These are phyloP conservation scores for Stachybotrys chlorohalonatus DNA, from an alignment of 2,329 filamentous ascomycete genomes.

Conservation along the genomic window DNA sequence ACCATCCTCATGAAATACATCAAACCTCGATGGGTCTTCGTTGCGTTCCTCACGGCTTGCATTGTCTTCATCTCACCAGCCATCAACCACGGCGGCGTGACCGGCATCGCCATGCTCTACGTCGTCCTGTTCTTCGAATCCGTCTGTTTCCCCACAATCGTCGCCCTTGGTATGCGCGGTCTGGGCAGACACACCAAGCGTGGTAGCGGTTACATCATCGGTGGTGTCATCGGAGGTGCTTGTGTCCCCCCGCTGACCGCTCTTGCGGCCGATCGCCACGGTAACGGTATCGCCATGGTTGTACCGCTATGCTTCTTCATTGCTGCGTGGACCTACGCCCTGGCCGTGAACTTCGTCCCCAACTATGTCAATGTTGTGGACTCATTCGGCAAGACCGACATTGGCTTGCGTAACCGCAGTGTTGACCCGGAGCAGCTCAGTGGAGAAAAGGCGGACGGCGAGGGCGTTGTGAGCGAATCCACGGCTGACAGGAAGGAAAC, in stretches of 20 bases:
- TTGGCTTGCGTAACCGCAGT: slow-evolving; percentile 25
- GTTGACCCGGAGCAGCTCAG: slow-evolving; percentile 18
- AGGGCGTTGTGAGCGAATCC: not conserved
- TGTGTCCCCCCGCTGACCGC: slow-evolving; percentile 65
- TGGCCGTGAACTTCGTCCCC: slow-evolving; percentile 58
- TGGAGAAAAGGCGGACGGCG: slow-evolving; percentile 1
- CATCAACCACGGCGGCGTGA: slow-evolving; percentile 35
- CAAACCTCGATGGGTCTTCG: slow-evolving; percentile 58
- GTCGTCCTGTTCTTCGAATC: slow-evolving; percentile 70
- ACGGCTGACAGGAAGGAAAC: not conserved
- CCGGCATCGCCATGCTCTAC: slow-evolving; percentile 53
- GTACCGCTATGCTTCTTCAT: slow-evolving; percentile 56
- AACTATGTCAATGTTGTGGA: slow-evolving; percentile 56
- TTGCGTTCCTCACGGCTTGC: slow-evolving; percentile 53
- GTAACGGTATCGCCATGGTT: slow-evolving; percentile 54
- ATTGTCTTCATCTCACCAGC: slow-evolving; percentile 52
- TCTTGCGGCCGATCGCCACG: slow-evolving; percentile 52
- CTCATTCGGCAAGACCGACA: slow-evolving; percentile 35
- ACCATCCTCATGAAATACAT: slow-evolving; percentile 57
- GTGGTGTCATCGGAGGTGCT: slow-evolving; percentile 63
- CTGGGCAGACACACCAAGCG: slow-evolving; percentile 70
- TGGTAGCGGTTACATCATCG: slow-evolving; percentile 61
- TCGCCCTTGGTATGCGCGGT: slow-evolving; percentile 67
- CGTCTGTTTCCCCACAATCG: slow-evolving; percentile 74
- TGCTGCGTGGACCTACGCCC: slow-evolving; percentile 44